Percentiles rank a stretch among this genome's conserved stretches.
Conservation (phyloP, 2,329 filamentous ascomycete genomes). For the Aspergillus sclerotialis region DNA sequence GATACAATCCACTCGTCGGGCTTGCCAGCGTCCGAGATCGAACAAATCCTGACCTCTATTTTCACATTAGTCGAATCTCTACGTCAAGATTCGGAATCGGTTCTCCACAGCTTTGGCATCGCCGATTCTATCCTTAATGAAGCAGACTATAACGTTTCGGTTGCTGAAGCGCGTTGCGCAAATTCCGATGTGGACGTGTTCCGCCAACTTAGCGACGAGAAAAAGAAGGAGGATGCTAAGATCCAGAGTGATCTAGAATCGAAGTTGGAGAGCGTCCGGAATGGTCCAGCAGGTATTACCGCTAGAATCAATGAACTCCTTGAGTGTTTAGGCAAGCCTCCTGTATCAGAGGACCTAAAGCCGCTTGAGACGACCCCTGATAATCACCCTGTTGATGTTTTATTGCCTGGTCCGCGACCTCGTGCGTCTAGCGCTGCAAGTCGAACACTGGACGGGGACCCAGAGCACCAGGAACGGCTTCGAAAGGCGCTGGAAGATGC, state of each 20-base stretch:
- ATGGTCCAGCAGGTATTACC: slow-evolving; percentile 31
- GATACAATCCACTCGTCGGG: slow-evolving; percentile 24
- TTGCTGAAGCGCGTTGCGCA: slow-evolving; percentile 45
- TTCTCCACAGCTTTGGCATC: slow-evolving; percentile 40
- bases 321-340: slow-evolving; percentile 24
- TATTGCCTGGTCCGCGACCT: slow-evolving; percentile 20
- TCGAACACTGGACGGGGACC: slow-evolving; percentile 20
- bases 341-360: slow-evolving; percentile 10
- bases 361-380: slow-evolving; percentile 7
- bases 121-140: slow-evolving; percentile 46
- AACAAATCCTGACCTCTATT: slow-evolving; percentile 32
- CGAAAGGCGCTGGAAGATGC: slow-evolving; percentile 47
- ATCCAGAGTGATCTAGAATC: slow-evolving; percentile 35
- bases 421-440: slow-evolving; percentile 12
- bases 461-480: slow-evolving; percentile 41
- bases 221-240: slow-evolving; percentile 43
- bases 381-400: slow-evolving; percentile 9
- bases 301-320: slow-evolving; percentile 34
- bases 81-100: slow-evolving; percentile 38
- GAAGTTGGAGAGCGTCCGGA: slow-evolving; percentile 36
- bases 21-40: slow-evolving; percentile 28
- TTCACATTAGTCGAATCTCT: slow-evolving; percentile 33
- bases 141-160: slow-evolving; percentile 47
- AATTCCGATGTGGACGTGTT: slow-evolving; percentile 37
- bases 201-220: slow-evolving; percentile 37